These are phyloP conservation scores for Calocera cornea DNA, from an alignment of 768 basidiomycete genomes.

Conservation along the genomic window DNA sequence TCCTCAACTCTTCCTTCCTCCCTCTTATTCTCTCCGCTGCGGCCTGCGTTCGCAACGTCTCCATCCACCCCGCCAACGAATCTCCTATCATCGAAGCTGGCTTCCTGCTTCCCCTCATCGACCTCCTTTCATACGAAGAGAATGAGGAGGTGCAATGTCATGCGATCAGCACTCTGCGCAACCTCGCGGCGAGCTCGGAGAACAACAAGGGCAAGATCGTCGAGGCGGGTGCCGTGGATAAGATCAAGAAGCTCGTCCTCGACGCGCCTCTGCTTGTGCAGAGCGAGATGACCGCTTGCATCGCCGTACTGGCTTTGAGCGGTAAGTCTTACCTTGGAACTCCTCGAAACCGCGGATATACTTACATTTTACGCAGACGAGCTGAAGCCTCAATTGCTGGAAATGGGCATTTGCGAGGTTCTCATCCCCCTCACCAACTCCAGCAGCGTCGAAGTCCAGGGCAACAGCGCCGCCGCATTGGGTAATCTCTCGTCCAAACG, in stretches of 20 bases:
- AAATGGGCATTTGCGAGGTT: slow-evolving; percentile 97
- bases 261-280: slow-evolving; percentile 94
- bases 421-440: slow-evolving; percentile 94
- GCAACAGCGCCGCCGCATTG: slow-evolving; percentile 93
- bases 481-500: slow-evolving; percentile 97
- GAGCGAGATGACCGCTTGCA: slow-evolving; percentile 99
- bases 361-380: slow-evolving; percentile 49
- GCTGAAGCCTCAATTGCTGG: slow-evolving; percentile 86
- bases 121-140: slow-evolving; percentile 92
- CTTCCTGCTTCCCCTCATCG: slow-evolving; percentile 90
- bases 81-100: slow-evolving; percentile 98
- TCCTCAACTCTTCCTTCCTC: slow-evolving; percentile 91
- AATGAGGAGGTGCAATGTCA: slow-evolving; percentile 99
- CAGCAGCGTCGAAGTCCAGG: slow-evolving; percentile 92
- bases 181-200: slow-evolving; percentile 91
- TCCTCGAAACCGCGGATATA: neutral
- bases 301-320: slow-evolving; percentile 88
- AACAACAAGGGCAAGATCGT: slow-evolving; percentile 98
- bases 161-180: slow-evolving; percentile 91
- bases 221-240: slow-evolving; percentile 89
- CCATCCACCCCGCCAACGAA: slow-evolving; percentile 96
- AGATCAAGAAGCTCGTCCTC: slow-evolving; percentile 91
- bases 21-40: slow-evolving; percentile 96
- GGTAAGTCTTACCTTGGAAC: slow-evolving; percentile 39
- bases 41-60: slow-evolving; percentile 97